Base-by-base conservation (phyloP, 306 rosid genomes). In the Quercus gilva region DNA sequence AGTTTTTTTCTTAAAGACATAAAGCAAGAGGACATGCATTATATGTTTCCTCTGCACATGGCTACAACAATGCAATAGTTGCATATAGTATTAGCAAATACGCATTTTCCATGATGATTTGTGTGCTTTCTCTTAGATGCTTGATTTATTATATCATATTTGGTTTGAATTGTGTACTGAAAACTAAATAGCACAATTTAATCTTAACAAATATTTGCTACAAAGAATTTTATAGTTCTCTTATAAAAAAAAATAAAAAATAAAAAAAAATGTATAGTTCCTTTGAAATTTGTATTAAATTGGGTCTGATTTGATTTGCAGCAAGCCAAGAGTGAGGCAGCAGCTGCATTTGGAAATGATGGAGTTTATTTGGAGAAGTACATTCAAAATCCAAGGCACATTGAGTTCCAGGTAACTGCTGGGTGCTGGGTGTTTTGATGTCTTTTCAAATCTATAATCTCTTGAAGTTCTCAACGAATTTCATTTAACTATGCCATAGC, bases 271-370 rank as follows among this genome's bases (percentile, higher is more conserved):
- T 23, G 0, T 23, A 23, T 23, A 23, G 25, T 43, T 74, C 78
- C 65, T 81, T 41, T 67, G 86, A 85, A 78, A 74, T 58, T 29
- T 60, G 52, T 65, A 65, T 55, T 71, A 25, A 64, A 45, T 59
- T 68, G 69, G 41, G 67, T 76, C 77, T 79, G 71, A 64, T 77
- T 82, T 84, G 77, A 43, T 74, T 87, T 85, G 78, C 96, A 95
- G 99, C 98, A 92, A 95, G 99, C 99, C 53, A 95, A 91, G 89
- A 93, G 96, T 73, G 99, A 93, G 86, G 99, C 99, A 74, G 99
- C 96, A 19, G 98, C 98, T 85, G 99, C 99, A 43, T 95, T 95
- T 90, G 99, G 98, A 74, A 95, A 95, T 74, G 98, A 95, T 80
- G 99, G 99, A 64, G 98, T 93, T 85, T 95, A 95, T 89, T 86